Percentiles rank a stretch among this genome's conserved stretches.
Evolutionary conservation across 768 basidiomycete species (phyloP).

Genomic region (Peribolospora baueri): DNA sequence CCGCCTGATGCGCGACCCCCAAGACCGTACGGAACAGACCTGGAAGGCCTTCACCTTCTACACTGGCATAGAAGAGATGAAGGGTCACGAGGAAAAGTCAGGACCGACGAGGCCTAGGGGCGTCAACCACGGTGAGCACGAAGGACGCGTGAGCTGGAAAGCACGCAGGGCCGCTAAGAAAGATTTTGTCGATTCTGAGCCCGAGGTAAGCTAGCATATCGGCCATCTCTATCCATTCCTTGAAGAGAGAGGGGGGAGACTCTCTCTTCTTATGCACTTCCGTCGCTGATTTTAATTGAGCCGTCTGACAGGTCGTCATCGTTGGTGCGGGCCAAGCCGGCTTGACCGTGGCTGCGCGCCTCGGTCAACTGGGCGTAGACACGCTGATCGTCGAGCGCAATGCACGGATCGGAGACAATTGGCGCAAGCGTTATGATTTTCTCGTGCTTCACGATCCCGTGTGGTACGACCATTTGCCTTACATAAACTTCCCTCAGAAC

Average conservation of each 20-base stretch:
- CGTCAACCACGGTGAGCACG: slow-evolving; percentile 12
- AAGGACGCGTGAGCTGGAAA: background rate
- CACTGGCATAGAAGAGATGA: slow-evolving; percentile 12
- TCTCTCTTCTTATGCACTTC: too few species aligned
- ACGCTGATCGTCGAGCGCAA: slow-evolving; percentile 34
- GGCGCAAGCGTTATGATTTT: slow-evolving; percentile 33
- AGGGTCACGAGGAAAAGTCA: slow-evolving; percentile 10
- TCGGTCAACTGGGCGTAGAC: slow-evolving; percentile 33
- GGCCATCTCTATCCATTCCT: too few species aligned
- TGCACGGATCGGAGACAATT: slow-evolving; percentile 18
- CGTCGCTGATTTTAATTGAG: too few species aligned
- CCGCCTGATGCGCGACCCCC: slow-evolving; percentile 4
- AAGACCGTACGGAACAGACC: slow-evolving; percentile 7
- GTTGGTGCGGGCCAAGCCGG: slow-evolving; percentile 46
- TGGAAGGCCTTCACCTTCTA: slow-evolving; percentile 13
- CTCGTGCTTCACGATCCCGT: slow-evolving; percentile 32
- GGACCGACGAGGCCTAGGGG: slow-evolving; percentile 10
- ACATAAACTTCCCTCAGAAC: slow-evolving; percentile 13
- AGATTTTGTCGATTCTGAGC: too few species aligned
- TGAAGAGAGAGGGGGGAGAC: too few species aligned
- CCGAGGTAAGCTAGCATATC: too few species aligned
- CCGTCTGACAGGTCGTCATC: too few species aligned
- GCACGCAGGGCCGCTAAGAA: background rate
- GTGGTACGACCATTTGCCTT: slow-evolving; percentile 27
- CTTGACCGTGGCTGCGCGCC: slow-evolving; percentile 35